Conservation (phyloP, 1,139 yeast genomes). For the Arxiozyma slooffiae region DNA sequence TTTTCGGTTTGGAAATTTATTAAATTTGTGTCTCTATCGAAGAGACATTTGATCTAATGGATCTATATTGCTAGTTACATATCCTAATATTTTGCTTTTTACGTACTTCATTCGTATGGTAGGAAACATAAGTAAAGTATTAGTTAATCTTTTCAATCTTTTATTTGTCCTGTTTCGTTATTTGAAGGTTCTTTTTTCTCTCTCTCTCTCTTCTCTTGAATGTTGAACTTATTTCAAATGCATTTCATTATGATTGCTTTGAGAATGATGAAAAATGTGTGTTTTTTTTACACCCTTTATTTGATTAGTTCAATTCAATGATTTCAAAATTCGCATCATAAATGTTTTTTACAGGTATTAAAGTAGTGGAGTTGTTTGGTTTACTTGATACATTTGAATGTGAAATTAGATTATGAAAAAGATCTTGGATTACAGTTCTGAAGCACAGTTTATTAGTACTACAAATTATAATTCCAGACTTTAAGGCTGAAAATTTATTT, state of each 20-base stretch:
- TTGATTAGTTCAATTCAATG: not conserved
- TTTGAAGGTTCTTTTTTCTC: not conserved
- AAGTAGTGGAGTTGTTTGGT: not conserved
- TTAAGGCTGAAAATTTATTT: not conserved
- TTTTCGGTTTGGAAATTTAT: not conserved
- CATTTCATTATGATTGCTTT: slow-evolving; percentile 7
- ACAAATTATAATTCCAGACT: not conserved
- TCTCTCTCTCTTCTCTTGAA: slow-evolving; percentile 7
- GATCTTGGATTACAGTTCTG: not conserved
- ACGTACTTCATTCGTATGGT: not conserved
- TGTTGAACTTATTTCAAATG: slow-evolving; percentile 16
- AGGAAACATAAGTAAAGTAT: not conserved
- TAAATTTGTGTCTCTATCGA: not conserved
- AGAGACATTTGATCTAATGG: not conserved
- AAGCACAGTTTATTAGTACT: not conserved
- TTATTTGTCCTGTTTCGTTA: not conserved
- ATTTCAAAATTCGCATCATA: no score
- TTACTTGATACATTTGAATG: not conserved
- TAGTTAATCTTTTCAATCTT: not conserved
- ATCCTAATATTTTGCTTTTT: not conserved
- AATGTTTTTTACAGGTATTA: not conserved
- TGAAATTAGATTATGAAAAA: not conserved
- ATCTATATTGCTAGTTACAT: not conserved
- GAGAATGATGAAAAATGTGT: not conserved
- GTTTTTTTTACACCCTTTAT: not conserved